These are phyloP conservation scores for Vitellaria paradoxa DNA, from an alignment of 179 eudicot genomes.

Conservation along the genomic window DNA sequence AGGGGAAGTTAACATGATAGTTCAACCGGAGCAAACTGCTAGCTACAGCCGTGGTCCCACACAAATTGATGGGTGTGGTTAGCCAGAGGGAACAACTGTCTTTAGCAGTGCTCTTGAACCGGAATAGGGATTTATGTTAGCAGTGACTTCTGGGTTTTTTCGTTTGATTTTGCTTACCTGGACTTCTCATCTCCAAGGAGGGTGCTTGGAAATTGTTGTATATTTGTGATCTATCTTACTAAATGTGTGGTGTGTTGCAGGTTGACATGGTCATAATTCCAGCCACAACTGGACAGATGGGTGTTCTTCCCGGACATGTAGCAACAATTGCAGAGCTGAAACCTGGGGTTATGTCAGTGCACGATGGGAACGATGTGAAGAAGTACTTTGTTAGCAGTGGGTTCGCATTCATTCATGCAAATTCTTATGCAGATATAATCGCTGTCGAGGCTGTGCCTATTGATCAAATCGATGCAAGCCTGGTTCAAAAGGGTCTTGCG, in stretches of 20 bases:
- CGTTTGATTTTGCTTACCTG: neutral
- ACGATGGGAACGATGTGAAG: conserved; percentile 51
- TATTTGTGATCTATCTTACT: neutral
- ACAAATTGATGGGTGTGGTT: no score
- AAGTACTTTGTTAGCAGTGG: conserved; percentile 76
- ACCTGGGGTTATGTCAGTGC: conserved; percentile 62
- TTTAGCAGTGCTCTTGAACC: no score
- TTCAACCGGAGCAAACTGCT: no score
- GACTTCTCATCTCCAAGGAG: neutral
- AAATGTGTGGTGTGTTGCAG: conserved; percentile 26
- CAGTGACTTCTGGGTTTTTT: neutral
- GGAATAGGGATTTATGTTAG: neutral
- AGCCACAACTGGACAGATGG: conserved; percentile 78
- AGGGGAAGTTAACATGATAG: no score
- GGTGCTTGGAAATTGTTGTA: neutral
- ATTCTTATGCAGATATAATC: conserved; percentile 61
- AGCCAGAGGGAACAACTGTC: no score
- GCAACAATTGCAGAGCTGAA: conserved; percentile 72
- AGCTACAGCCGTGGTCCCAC: no score
- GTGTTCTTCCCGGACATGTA: conserved; percentile 76
- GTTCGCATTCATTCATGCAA: conserved; percentile 63
- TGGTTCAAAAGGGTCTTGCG: conserved; percentile 59
- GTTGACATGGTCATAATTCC: conserved; percentile 83
- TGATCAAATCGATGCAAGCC: conserved; percentile 54
- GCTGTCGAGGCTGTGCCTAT: conserved; percentile 66